Percentiles rank a stretch among this genome's conserved stretches.
These are phyloP conservation scores for Myrmaecium sp. DNA, from an alignment of 2,329 filamentous ascomycete species.

Conservation along the genomic window DNA sequence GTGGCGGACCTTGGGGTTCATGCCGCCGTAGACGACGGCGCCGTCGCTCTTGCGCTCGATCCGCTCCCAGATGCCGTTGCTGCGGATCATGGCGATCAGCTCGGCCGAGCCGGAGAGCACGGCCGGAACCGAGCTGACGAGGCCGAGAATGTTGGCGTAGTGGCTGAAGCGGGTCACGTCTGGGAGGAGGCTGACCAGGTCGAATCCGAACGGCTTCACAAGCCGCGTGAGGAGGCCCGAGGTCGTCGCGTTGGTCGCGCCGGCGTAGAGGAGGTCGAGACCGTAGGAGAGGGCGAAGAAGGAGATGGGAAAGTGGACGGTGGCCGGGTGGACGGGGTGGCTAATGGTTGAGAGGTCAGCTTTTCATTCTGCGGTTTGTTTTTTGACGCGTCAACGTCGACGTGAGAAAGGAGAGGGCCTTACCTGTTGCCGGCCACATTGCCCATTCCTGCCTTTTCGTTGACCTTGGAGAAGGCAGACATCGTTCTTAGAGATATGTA, in stretches of 20 bases:
- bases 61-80: constrained; percentile 23
- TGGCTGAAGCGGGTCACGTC: constrained; percentile 25
- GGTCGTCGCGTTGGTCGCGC: constrained; percentile 16
- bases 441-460: too few species aligned
- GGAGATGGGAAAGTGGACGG: constrained; percentile 31
- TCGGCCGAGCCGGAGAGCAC: constrained; percentile 18
- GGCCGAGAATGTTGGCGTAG: constrained; percentile 26
- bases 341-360: constrained; percentile 11
- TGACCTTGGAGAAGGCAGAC: too few species aligned
- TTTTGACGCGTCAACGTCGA: neutral
- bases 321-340: constrained; percentile 28
- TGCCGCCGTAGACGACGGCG: constrained; percentile 13
- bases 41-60: constrained; percentile 3
- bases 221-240: constrained; percentile 14
- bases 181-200: constrained; percentile 11
- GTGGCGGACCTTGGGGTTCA: constrained; percentile 24
- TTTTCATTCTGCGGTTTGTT: too few species aligned
- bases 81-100: constrained; percentile 24
- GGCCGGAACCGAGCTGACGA: constrained; percentile 16
- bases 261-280: constrained; percentile 23
- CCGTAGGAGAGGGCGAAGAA: constrained; percentile 25
- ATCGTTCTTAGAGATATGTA: too few species aligned
- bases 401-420: neutral
- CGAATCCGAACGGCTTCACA: constrained; percentile 11
- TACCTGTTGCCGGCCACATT: neutral